Evolutionary conservation across 192 early-diverging fungal species (phyloP), one percentile per base, ranked within the genome.

Genomic region (Backusella mclennaniae): DNA sequence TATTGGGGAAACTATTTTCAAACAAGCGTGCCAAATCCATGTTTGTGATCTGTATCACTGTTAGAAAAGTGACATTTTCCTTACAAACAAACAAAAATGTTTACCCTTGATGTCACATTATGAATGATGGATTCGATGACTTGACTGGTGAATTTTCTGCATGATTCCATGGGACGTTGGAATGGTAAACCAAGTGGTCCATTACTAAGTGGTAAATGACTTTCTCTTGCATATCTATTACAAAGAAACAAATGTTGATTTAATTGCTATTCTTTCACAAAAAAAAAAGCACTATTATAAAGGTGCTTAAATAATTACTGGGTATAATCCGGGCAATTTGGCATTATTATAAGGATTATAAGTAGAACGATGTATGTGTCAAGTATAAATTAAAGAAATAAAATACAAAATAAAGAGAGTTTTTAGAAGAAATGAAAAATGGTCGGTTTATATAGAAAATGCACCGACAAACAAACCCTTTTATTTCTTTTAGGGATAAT

Each of bases 1-100:
- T 93, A 76, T 93, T 93, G 35, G 91, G 86, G 41, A 87, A 90
- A n/a, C 82, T 80, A 59, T 91, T 92, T 70, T 71, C 68, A 73
- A 93, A 93, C 21, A 93, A 77, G 29, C 79, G 82, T 8, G 78
- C 82, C 74, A 89, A 81, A 77, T 90, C 90, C 6, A 84, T 78
- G 74, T 91, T 84, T 31, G 36, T 73, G 11, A 91, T 89, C n/a
- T 80, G 35, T 41, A 59, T 49, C n/a, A 38, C 35, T 36, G 26
- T 63, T 21, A 44, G 63, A 74, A 74, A n/a, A 21, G 44, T 63
- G 9, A 56, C 11, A 66, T 12, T 41, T n/a, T 42, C 49, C 26
- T 59, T 66, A 12, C 23, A 29, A 35, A 67, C 17, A 67, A 35
- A 67, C 67, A 39, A 26, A 42, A 69, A 17, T 31, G 1, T 41